Evolutionary conservation across 176 grass and related monocot genomes (phyloP).

Genomic region (Eragrostis nindensis): DNA sequence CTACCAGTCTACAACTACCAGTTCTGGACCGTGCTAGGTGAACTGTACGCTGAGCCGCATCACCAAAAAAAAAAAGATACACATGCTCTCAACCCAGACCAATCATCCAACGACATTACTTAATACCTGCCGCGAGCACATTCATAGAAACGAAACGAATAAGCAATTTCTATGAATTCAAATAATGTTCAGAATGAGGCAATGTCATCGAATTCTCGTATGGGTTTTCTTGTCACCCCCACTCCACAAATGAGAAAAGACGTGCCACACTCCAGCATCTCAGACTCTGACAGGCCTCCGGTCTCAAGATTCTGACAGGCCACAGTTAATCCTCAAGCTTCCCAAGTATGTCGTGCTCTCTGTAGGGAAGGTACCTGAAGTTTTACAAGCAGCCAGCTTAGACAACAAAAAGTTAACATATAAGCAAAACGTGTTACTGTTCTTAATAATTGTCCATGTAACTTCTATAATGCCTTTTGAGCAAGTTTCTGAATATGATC

Average conservation of each 20-base stretch:
- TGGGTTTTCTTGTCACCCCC: background rate
- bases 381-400: slow-evolving; percentile 24
- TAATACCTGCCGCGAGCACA: background rate
- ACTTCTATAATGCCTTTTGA: too few relatives aligned
- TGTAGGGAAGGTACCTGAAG: slow-evolving; percentile 55
- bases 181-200: slow-evolving; percentile 16
- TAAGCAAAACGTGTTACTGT: too few relatives aligned
- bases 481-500: too few relatives aligned
- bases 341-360: slow-evolving; percentile 63
- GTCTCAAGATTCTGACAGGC: background rate
- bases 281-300: slow-evolving; percentile 4
- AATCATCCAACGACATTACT: background rate
- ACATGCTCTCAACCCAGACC: background rate
- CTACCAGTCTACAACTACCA: too few relatives aligned
- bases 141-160: background rate
- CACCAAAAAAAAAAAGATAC: background rate
- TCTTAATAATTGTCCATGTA: too few relatives aligned
- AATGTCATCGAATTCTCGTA: slow-evolving; percentile 13
- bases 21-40: too few relatives aligned
- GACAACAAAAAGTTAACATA: background rate
- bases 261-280: slow-evolving; percentile 16
- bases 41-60: too few relatives aligned
- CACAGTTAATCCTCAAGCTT: slow-evolving; percentile 44
- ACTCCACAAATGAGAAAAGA: background rate
- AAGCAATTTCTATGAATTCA: background rate